Percentiles rank a stretch among this genome's conserved stretches.
These are phyloP conservation scores for Parietaria judaica DNA, from an alignment of 306 rosid genomes.

Conservation along the genomic window DNA sequence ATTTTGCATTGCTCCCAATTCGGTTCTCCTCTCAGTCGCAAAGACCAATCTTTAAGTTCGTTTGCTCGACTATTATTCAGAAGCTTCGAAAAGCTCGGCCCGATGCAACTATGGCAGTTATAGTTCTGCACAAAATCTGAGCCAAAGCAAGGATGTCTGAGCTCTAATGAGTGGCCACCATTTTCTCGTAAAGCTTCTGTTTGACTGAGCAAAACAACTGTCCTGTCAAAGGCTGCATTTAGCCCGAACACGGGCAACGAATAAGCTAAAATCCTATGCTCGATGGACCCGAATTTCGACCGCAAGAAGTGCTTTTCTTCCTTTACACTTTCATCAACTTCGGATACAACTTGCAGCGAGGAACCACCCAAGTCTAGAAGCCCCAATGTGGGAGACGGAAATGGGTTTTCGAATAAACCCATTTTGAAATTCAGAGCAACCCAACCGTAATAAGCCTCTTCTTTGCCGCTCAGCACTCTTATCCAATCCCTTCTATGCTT, in stretches of 20 bases:
- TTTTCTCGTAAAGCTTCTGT: conserved; percentile 23
- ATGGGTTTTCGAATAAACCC: conserved; percentile 37
- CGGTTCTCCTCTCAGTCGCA: conserved; percentile 51
- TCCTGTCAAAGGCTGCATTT: conserved; percentile 78
- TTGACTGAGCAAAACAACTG: conserved; percentile 39
- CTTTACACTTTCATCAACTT: conserved; percentile 26
- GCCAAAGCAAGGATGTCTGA: conserved; percentile 66
- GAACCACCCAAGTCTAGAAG: conserved; percentile 87
- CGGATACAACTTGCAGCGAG: conserved; percentile 67
- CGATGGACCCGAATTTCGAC: conserved; percentile 39
- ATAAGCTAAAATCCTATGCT: conserved; percentile 41
- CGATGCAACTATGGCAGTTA: conserved; percentile 46
- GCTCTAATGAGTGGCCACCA: conserved; percentile 17
- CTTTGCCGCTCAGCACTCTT: conserved; percentile 76
- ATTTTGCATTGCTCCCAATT: conserved; percentile 62
- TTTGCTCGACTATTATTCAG: conserved; percentile 10
- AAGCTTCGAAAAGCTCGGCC: conserved; percentile 10
- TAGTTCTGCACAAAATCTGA: conserved; percentile 41
- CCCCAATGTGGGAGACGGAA: conserved; percentile 46
- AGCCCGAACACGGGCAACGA: conserved; percentile 68
- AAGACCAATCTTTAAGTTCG: conserved; percentile 27
- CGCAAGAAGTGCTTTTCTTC: conserved; percentile 36
- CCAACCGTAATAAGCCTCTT: conserved; percentile 92
- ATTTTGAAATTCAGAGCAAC: conserved; percentile 72
- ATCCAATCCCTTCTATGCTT: conserved; percentile 51